These are phyloP conservation scores for Exutisphaerella laricina DNA, from an alignment of 2,329 filamentous ascomycete genomes.

Conservation along the genomic window DNA sequence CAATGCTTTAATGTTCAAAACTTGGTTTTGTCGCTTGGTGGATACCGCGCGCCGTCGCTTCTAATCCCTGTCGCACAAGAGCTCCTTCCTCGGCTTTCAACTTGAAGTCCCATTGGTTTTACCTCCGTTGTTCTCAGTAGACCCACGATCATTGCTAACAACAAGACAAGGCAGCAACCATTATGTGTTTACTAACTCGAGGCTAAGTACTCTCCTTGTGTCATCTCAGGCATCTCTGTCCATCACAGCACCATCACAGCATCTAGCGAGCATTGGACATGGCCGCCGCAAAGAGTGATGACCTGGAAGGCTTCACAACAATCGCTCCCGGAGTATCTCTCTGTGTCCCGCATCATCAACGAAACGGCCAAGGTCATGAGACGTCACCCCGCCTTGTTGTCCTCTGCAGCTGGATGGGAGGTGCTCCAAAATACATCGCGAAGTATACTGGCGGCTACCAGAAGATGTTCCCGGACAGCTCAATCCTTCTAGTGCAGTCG, in stretches of 20 bases:
- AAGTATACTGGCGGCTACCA: slow-evolving; percentile 32
- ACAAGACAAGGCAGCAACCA: too few relatives aligned
- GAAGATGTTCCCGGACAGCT: slow-evolving; percentile 23
- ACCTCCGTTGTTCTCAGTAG: too few relatives aligned
- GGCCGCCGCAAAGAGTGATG: not conserved
- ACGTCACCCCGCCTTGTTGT: slow-evolving; percentile 33
- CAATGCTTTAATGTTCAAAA: too few relatives aligned
- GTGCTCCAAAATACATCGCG: slow-evolving; percentile 27
- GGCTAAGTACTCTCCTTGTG: too few relatives aligned
- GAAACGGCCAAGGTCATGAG: too few relatives aligned
- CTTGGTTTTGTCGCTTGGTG: too few relatives aligned
- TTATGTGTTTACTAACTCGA: too few relatives aligned
- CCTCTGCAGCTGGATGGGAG: slow-evolving; percentile 32
- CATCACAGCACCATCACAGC: not conserved
- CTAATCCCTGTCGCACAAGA: too few relatives aligned
- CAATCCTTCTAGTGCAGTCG: slow-evolving; percentile 29
- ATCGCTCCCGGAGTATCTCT: slow-evolving; percentile 6
- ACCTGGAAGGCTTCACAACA: slow-evolving; percentile 3
- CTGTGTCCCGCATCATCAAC: slow-evolving; percentile 2
- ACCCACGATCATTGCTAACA: too few relatives aligned
- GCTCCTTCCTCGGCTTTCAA: too few relatives aligned
- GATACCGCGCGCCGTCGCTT: too few relatives aligned
- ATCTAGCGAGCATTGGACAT: not conserved
- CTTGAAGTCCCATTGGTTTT: too few relatives aligned
- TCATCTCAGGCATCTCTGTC: not conserved